These are phyloP conservation scores for Dactylellina sp. DNA, from an alignment of 2,329 filamentous ascomycete genomes.

Conservation along the genomic window DNA sequence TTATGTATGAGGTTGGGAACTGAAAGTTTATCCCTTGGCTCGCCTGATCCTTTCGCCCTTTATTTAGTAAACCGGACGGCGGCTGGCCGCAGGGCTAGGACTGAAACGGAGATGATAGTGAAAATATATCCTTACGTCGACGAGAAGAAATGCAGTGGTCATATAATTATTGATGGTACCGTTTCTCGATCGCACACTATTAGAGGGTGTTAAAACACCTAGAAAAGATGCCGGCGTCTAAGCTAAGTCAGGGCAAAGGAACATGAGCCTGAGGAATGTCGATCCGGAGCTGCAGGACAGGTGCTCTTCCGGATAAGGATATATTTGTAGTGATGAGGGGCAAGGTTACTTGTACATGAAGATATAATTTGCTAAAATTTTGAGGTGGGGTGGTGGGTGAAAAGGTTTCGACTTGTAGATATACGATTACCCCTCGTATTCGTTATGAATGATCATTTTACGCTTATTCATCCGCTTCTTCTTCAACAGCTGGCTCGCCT, in stretches of 20 bases:
- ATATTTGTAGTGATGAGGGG: slow-evolving; percentile 15
- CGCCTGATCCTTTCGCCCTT: slow-evolving; percentile 46
- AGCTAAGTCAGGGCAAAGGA: slow-evolving; percentile 12
- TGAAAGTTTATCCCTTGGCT: slow-evolving; percentile 55
- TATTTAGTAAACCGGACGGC: slow-evolving; percentile 38
- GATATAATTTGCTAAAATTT: slow-evolving; percentile 7
- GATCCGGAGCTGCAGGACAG: slow-evolving; percentile 33
- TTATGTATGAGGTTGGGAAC: slow-evolving; percentile 55
- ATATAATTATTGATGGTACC: slow-evolving; percentile 8
- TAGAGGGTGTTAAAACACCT: slow-evolving; percentile 7
- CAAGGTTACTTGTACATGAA: slow-evolving; percentile 26
- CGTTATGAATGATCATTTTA: slow-evolving; percentile 57
- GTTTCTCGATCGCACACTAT: slow-evolving; percentile 40
- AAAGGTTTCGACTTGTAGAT: too few species aligned
- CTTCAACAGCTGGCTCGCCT: slow-evolving; percentile 70
- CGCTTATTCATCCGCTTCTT: slow-evolving; percentile 70
- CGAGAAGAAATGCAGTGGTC: slow-evolving; percentile 22
- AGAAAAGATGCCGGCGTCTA: slow-evolving; percentile 5
- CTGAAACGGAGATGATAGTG: slow-evolving; percentile 37
- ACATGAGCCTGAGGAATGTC: slow-evolving; percentile 32
- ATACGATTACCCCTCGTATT: slow-evolving; percentile 30
- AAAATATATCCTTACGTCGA: slow-evolving; percentile 31
- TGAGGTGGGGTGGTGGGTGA: slow-evolving; percentile 10
- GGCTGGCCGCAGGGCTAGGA: slow-evolving; percentile 50
- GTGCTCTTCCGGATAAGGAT: slow-evolving; percentile 6